These are phyloP conservation scores for Coemansia sp. DNA, from an alignment of 371 early-diverging fungal species.

Conservation along the genomic window DNA sequence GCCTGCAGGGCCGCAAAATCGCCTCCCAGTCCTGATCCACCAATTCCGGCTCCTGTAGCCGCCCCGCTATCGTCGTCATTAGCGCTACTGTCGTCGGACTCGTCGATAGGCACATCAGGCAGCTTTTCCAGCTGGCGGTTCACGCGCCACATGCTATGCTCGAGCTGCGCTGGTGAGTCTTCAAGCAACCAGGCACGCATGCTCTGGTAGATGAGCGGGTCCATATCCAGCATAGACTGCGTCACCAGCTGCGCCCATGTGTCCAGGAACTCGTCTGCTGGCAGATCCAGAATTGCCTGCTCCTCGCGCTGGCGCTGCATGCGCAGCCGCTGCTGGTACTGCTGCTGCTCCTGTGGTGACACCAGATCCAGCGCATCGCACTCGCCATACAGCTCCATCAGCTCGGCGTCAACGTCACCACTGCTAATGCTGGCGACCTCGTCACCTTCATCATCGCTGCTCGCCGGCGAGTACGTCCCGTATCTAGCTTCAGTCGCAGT, in stretches of 20 bases:
- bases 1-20: conserved; percentile 12
- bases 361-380: conserved; percentile 10
- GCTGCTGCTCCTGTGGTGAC: conserved; percentile 8
- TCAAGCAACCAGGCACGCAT: conserved; percentile 33
- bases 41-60: not conserved
- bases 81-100: not conserved
- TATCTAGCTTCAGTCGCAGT: not conserved
- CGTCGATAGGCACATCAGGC: conserved; percentile 18
- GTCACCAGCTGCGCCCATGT: conserved; percentile 34
- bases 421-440: conserved; percentile 1
- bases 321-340: conserved; percentile 16
- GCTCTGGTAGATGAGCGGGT: conserved; percentile 15
- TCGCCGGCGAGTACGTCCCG: conserved; percentile 2
- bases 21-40: not conserved
- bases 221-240: conserved; percentile 11
- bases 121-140: conserved; percentile 38
- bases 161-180: not conserved
- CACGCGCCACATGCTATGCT: conserved; percentile 8
- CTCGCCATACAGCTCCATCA: conserved; percentile 27
- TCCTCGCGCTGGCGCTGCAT: conserved; percentile 33
- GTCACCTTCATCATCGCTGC: conserved; percentile 16
- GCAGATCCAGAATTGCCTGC: conserved; percentile 22
- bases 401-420: conserved; percentile 1
- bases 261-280: conserved; percentile 24
- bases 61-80: not conserved